A percentile compares a stretch with the other conserved stretches of the same genome.
These are phyloP conservation scores for Lindgomyces ingoldianus DNA, from an alignment of 495 filamentous ascomycete species.

Conservation along the genomic window DNA sequence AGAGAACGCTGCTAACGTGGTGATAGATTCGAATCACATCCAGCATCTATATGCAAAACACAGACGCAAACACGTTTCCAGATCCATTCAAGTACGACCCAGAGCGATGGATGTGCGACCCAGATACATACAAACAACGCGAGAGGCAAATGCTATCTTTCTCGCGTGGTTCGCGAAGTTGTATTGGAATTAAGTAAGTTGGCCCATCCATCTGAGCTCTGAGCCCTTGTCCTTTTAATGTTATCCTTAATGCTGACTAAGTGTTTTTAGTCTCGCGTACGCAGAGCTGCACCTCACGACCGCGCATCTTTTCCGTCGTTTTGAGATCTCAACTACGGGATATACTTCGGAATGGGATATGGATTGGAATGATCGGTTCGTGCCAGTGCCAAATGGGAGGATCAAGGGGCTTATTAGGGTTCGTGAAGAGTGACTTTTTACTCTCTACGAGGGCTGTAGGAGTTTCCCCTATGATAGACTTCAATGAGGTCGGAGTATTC, in stretches of 20 bases:
- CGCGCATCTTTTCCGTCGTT: constrained; percentile 7
- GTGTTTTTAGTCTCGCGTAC: neutral
- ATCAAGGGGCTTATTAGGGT: constrained; percentile 3
- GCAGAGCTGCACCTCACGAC: constrained; percentile 13
- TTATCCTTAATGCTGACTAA: neutral
- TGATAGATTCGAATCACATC: neutral
- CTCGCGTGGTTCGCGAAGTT: neutral
- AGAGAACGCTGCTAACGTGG: neutral
- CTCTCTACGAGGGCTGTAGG: no score
- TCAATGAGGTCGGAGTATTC: no score
- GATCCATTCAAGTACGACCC: constrained; percentile 1
- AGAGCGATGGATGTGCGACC: constrained; percentile 9
- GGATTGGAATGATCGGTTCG: constrained; percentile 19
- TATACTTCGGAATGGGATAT: constrained; percentile 10
- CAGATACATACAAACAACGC: neutral
- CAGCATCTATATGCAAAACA: constrained; percentile 10
- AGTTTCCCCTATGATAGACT: no score
- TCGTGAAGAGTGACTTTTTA: neutral
- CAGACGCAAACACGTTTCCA: neutral
- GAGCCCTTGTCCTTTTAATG: neutral
- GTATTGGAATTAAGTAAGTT: constrained; percentile 15
- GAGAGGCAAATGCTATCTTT: constrained; percentile 11
- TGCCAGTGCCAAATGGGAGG: constrained; percentile 8
- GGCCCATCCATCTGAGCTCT: neutral
- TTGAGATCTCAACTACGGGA: constrained; percentile 2